Base-by-base conservation (phyloP, 306 rosid species). In the Macrotyloma uniflorum region DNA sequence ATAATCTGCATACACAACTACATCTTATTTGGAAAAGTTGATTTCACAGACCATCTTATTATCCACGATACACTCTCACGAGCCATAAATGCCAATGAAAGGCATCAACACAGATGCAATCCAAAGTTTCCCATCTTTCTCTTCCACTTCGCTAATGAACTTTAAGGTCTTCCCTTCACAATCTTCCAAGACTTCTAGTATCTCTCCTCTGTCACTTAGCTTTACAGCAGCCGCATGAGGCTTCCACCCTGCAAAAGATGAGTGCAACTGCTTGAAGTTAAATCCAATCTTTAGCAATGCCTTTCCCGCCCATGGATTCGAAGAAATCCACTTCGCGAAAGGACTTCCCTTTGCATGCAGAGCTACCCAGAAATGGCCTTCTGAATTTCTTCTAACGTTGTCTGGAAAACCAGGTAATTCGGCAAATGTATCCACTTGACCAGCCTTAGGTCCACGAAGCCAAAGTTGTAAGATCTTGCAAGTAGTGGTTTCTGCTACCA, bases 281-380 rank as follows among this genome's bases (percentile, higher is more conserved):
- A 93, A 35, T 5, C 87, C 97, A 75, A 92, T 76, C 82, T 84
- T 89, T 18, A 89, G 36, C 81, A 95, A 12, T 1, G 74, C 47
- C 42, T 88, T 82, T 33, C 97, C 93, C 12, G 76, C 76, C 98
- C 91, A 89, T 15, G 86, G 26, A 72, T 84, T 82, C 0, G 90
- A 89, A 69, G 86, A 5, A 35, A 86, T n/a, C 86, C 86, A 87
- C 18, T 54, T 88, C 0, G 84, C 68, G 0, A 95, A 38, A 47
- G 82, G 79, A 8, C 83, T 91, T 32, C 24, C 86, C 76, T 95
- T 95, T 3, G 90, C 72, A 74, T 95, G 98, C 63, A 95, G 76
- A 49, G 97, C 98, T 5, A 92, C 93, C 98, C 98, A 95, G 20
- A 91, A 92, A 50, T 91, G 89, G 7, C 97, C 98, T 40, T 86